phyloP scores from a whole-genome alignment of 805 yeast species.

The Yarrowia yakushimensis region DNA sequence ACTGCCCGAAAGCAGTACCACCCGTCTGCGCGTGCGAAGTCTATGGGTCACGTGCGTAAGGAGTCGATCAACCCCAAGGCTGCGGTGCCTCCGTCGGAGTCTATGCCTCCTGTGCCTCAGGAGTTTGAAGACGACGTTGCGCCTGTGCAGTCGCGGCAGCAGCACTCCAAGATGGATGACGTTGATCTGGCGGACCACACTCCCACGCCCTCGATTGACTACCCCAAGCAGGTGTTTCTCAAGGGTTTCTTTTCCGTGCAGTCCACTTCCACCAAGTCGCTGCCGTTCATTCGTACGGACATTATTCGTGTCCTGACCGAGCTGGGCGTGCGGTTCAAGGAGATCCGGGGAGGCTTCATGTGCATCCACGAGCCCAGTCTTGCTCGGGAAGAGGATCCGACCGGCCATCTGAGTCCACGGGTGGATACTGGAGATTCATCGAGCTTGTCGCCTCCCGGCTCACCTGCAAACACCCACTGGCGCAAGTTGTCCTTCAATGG shows the following conservation, averaged over 20 bases:
- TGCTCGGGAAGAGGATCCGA: constrained; percentile 36
- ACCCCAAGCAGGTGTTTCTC: constrained; percentile 82
- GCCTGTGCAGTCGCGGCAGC: constrained; percentile 25
- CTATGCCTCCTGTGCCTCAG: constrained; percentile 12
- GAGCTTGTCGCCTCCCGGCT: constrained; percentile 37
- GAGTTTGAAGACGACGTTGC: constrained; percentile 17
- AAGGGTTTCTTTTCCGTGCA: constrained; percentile 94
- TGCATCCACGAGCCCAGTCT: constrained; percentile 55
- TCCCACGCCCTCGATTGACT: constrained; percentile 89
- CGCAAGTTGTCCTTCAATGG: constrained; percentile 35
- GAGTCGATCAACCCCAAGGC: constrained; percentile 8
- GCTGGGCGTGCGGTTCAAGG: constrained; percentile 76
- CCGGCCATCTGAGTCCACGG: neutral
- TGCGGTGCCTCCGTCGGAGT: neutral
- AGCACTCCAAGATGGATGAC: constrained; percentile 25
- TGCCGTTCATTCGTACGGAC: constrained; percentile 82
- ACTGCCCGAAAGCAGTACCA: constrained; percentile 44
- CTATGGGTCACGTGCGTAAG: constrained; percentile 61
- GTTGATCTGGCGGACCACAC: neutral
- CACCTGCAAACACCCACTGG: constrained; percentile 31
- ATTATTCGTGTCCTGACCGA: constrained; percentile 71
- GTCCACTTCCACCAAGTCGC: constrained; percentile 88
- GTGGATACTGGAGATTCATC: constrained; percentile 24
- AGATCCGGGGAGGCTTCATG: constrained; percentile 90
- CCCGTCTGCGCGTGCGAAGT: constrained; percentile 84